Evolutionary conservation across 257 asterid species (phyloP).

Genomic region (Scutellaria barbata): DNA sequence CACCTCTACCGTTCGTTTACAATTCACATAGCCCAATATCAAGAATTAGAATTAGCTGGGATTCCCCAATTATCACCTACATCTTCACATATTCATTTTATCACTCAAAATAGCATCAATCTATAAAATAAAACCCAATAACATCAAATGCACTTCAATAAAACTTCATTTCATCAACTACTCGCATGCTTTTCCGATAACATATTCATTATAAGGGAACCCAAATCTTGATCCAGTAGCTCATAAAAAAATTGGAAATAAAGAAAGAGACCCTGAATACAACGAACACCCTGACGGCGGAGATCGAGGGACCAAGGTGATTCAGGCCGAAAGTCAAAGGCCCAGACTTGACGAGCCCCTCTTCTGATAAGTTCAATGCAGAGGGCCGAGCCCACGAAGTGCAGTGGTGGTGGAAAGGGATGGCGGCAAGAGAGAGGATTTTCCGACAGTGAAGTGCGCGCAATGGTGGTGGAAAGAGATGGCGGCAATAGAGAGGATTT

Average conservation of each 20-base stretch:
- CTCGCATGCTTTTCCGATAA: not conserved
- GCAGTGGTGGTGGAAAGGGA: too few relatives aligned
- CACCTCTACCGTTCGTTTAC: constrained; percentile 31
- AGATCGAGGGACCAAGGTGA: constrained; percentile 80
- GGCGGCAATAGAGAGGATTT: too few relatives aligned
- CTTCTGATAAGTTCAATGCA: constrained; percentile 83
- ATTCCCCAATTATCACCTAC: not conserved
- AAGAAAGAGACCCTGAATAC: constrained; percentile 55
- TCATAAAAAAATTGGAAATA: not conserved
- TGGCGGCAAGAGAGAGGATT: too few relatives aligned
- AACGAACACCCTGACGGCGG: constrained; percentile 57
- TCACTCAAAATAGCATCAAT: constrained; percentile 10
- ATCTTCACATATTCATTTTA: constrained; percentile 17
- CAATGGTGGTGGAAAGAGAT: too few relatives aligned
- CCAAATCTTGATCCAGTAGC: not conserved
- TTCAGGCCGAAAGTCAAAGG: constrained; percentile 71
- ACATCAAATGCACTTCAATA: constrained; percentile 21
- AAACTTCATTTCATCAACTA: constrained; percentile 16
- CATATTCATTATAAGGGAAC: not conserved
- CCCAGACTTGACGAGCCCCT: constrained; percentile 80
- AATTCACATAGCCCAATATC: constrained; percentile 7
- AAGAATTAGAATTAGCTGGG: constrained; percentile 14
- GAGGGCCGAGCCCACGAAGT: constrained; percentile 88
- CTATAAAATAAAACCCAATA: constrained; percentile 13
- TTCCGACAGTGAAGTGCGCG: too few relatives aligned